Base-by-base conservation (phyloP, 306 rosid species). In the peach (Prunus persica) region DNA sequence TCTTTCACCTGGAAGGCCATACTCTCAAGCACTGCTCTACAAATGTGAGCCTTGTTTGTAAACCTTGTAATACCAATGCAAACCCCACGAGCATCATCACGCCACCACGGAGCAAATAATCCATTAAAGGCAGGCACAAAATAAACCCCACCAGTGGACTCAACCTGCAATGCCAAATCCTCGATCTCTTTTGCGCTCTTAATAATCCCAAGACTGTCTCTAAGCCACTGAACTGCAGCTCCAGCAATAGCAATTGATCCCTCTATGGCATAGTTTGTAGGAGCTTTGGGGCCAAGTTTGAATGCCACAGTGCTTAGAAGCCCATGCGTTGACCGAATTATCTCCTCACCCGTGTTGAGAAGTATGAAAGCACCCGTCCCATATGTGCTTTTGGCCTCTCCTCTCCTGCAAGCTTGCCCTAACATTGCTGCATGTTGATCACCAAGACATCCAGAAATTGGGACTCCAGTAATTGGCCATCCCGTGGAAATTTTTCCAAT, bases 191-290 rank as follows among this genome's bases (percentile, higher is more conserved):
- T 18, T 20, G 99, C 93, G 63, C 76, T 88, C 10, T 73, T 50
- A 79, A 95, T 90, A 52, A 95, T 18, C 18, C 91, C 93, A 69
- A 95, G 97, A 77, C 90, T 11, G 67, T 95, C 97, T 76, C 97
- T 86, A 51, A 95, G 97, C 99, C 99, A 95, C 74, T 92, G 97
- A 49, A 95, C 97, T 20, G 97, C 99, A 51, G 99, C 99, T 61
- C 97, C 97, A 72, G 99, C 99, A 58, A 92, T 95, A 8, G 99
- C 99, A 75, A 95, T 94, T 1, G 97, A 95, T 70, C 99, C 97
- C 80, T 95, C 99, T 2, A 92, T 76, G 22, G 99, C 97, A 86
- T 92, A 92, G 77, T 90, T 89, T 69, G 93, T 49, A 0, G 86
- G 84, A 79, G 92, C 86, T 16, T 76, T 8, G 1, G 86, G 87